Evolutionary conservation across 768 basidiomycete species (phyloP).

Genomic region (Mycena leptocephala): DNA sequence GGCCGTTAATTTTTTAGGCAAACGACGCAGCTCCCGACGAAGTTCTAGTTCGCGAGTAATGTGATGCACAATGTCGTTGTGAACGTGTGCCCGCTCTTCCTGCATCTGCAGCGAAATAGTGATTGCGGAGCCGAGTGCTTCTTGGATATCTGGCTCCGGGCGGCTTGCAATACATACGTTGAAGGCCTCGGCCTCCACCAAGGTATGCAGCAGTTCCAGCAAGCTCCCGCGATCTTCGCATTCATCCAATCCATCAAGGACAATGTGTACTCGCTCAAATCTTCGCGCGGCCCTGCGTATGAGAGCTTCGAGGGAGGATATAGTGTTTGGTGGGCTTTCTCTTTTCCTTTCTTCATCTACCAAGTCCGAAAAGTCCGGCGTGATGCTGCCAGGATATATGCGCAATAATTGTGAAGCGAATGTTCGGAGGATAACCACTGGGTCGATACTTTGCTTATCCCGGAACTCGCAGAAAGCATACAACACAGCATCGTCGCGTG

Average conservation of each 20-base stretch:
- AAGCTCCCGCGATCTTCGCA: neutral
- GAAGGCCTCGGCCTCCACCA: neutral
- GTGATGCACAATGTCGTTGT: neutral
- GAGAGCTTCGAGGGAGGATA: neutral
- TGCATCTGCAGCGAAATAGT: neutral
- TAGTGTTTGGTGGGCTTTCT: neutral
- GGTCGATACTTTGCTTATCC: neutral
- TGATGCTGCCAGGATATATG: neutral
- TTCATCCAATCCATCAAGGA: conserved; percentile 8
- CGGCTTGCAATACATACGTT: neutral
- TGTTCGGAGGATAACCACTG: neutral
- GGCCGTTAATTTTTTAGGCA: neutral
- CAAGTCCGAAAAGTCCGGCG: neutral
- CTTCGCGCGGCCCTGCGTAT: neutral
- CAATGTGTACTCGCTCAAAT: neutral
- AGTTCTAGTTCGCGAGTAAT: neutral
- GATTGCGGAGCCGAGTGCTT: neutral
- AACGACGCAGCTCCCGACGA: neutral
- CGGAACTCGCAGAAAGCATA: conserved; percentile 18
- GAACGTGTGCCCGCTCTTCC: neutral
- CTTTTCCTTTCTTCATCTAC: neutral
- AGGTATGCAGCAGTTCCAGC: neutral
- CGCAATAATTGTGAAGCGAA: neutral
- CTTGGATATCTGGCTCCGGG: neutral
- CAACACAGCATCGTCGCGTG: neutral